Evolutionary conservation across 2,329 filamentous ascomycete genomes (phyloP).

Genomic region (Alternaria viburni): DNA sequence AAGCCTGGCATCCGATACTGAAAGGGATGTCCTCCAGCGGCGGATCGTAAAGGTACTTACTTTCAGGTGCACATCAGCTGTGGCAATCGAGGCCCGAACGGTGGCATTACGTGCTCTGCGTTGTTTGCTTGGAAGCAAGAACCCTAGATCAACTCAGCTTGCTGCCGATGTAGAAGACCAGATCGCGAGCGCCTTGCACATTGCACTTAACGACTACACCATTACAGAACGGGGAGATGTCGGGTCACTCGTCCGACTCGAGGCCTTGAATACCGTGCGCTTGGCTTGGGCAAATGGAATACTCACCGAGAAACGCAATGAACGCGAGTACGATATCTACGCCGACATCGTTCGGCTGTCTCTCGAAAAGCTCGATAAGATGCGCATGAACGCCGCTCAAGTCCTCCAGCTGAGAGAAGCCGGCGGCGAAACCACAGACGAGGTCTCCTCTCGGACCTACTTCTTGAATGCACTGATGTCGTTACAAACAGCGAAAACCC

Average conservation of each 20-base stretch:
- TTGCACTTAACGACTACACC: conserved; percentile 83
- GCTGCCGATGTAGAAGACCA: conserved; percentile 25
- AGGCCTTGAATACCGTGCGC: conserved; percentile 74
- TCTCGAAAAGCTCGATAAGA: conserved; percentile 88
- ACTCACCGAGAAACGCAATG: conserved; percentile 18
- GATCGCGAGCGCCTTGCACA: conserved; percentile 40
- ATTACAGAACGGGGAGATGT: conserved; percentile 88
- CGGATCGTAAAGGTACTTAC: conserved; percentile 46
- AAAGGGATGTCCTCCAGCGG: conserved; percentile 15
- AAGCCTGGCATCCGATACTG: not conserved
- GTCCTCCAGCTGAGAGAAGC: conserved; percentile 16
- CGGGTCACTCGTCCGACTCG: conserved; percentile 82
- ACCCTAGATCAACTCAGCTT: not conserved
- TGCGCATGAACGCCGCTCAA: conserved; percentile 59
- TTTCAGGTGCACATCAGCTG: conserved; percentile 43
- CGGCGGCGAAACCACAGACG: conserved; percentile 17
- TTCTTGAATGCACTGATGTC: conserved; percentile 60
- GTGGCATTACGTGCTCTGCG: conserved; percentile 50
- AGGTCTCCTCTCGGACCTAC: conserved; percentile 66
- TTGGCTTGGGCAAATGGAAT: conserved; percentile 38
- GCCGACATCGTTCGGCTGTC: conserved; percentile 69
- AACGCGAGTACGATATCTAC: conserved; percentile 29
- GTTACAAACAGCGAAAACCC: conserved; percentile 17
- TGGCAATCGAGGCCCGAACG: conserved; percentile 54
- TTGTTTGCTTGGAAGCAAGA: conserved; percentile 37